A percentile compares a stretch with the other conserved stretches of the same genome.
Evolutionary conservation across 164 flowering plant genomes (phyloP).

Genomic region (Tetrastigma voinierianum): DNA sequence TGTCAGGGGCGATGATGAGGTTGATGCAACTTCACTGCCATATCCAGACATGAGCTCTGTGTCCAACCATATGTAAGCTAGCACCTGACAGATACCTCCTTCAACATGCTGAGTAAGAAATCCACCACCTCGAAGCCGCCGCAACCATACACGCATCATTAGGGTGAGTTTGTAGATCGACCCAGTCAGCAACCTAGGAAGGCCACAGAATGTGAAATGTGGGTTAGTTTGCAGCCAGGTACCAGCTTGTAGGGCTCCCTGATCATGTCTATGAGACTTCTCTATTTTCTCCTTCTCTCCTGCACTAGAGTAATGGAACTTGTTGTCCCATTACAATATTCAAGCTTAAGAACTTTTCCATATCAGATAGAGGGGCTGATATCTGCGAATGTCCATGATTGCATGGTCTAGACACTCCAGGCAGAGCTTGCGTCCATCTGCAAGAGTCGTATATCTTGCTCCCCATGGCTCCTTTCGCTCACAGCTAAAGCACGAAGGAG

Average conservation of each 20-base stretch:
- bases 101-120: no score
- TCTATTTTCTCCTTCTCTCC: conserved; percentile 76
- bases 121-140: no score
- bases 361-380: conserved; percentile 76
- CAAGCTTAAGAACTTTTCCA: conserved; percentile 67
- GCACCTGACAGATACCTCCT: no score
- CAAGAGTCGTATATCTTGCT: conserved; percentile 49
- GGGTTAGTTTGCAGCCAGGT: conserved; percentile 58
- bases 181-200: conserved; percentile 28
- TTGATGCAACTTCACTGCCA: no score
- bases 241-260: conserved; percentile 50
- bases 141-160: no score
- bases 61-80: no score
- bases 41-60: no score
- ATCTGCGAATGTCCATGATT: conserved; percentile 69
- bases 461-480: conserved; percentile 90
- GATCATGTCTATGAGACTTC: conserved; percentile 28
- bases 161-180: no score
- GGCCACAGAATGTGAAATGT: conserved; percentile 54
- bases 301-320: conserved; percentile 85
- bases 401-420: conserved; percentile 82
- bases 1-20: no score
- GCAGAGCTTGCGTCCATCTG: conserved; percentile 88
- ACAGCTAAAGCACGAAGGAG: conserved; percentile 92
- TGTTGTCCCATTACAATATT: conserved; percentile 79